A percentile compares a stretch with the other conserved stretches of the same genome.
These are phyloP conservation scores for Aspergillus homomorphus DNA, from an alignment of 495 filamentous ascomycete genomes.

Conservation along the genomic window DNA sequence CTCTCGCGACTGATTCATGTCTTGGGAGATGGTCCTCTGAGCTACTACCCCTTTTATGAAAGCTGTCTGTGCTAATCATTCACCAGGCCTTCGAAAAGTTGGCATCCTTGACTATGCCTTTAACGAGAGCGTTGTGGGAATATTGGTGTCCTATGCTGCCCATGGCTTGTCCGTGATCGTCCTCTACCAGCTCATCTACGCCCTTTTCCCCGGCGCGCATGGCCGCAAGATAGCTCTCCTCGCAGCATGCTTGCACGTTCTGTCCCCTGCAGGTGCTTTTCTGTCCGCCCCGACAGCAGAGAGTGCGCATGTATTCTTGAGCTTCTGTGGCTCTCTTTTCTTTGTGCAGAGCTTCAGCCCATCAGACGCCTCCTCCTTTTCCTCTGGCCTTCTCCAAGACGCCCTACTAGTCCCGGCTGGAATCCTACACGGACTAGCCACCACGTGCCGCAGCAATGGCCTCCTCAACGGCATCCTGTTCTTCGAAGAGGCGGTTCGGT, in stretches of 20 bases:
- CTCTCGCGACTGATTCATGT: neutral
- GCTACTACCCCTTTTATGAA: neutral
- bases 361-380: neutral
- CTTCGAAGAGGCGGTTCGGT: conserved; percentile 7
- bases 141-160: conserved; percentile 1
- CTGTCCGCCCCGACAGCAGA: conserved; percentile 7
- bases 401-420: neutral
- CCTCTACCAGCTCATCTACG: conserved; percentile 1
- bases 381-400: conserved; percentile 1
- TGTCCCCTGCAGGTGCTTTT: conserved; percentile 7
- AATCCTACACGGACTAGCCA: conserved; percentile 4
- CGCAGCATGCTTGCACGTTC: conserved; percentile 9
- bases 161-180: conserved; percentile 3
- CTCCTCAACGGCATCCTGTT: conserved; percentile 6
- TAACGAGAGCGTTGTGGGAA: neutral
- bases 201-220: conserved; percentile 2
- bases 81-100: neutral
- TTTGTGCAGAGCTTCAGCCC: conserved; percentile 9
- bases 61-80: neutral
- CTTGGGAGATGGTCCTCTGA: neutral
- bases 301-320: conserved; percentile 5
- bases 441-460: conserved; percentile 8
- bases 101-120: neutral
- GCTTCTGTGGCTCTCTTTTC: conserved; percentile 8
- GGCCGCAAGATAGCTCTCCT: conserved; percentile 10